Base-by-base conservation (phyloP, 169 alveolate species). In the Eimeria necatrix region DNA sequence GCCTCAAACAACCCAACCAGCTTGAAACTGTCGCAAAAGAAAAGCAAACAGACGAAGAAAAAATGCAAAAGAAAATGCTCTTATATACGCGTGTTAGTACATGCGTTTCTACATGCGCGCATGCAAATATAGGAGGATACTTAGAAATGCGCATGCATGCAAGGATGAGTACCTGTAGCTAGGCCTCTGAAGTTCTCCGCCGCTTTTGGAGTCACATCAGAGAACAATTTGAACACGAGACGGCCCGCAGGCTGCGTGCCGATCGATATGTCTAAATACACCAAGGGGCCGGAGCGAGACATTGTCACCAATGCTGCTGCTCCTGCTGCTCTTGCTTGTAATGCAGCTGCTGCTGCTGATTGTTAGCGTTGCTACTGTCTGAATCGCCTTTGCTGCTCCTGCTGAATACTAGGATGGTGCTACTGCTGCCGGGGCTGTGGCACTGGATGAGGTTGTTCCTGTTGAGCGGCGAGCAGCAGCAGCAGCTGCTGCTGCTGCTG, bases 181-280 rank as follows among this genome's bases (percentile, higher is more conserved):
- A 99, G 97, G 26, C 98, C 95, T 93, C 99, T 96, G 97, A 99
- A 99, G 95, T 99, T 99, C 94, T 98, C 99, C 41, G 99, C 98
- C 6, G 99, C 98, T 94, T 97, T 97, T 4, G 99, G 99, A 49
- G 98, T 98, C 32, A 97, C 88, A 70, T 99, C 99, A n/a, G 97
- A 98, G 95, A 98, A 99, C 49, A 99, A 97, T 73, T 98, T 99
- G 64, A 94, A 74, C 16, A 94, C 95, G 1, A 94, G 49, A 7
- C 96, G 94, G n/a, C 96, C 91, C 12, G 91, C 89, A 4, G 94
- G 60, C 26, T 71, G 70, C 41, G 41, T 70, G 61, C 96, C 96
- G 32, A 94, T 94, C 53, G 70, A 26, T 16, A 94, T 74, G 26
- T 94, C 96, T 41, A 94, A 51, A 60, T 68, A 94, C 16, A 93